Base-by-base conservation (phyloP, 208 protist genomes). In the Acanthamoeba castellanii region DNA sequence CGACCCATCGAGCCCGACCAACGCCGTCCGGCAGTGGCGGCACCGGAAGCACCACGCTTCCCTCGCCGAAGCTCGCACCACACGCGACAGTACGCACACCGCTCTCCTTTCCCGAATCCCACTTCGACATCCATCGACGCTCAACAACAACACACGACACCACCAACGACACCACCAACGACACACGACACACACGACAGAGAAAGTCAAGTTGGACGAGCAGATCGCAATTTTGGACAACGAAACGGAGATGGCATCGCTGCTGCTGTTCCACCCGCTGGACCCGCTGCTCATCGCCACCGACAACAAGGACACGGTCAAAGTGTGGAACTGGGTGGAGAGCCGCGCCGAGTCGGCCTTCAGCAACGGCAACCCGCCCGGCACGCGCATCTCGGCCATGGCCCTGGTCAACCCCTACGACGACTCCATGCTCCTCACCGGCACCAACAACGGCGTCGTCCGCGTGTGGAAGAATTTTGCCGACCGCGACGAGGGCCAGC, bases 361-460 rank as follows among this genome's bases (percentile, higher is more conserved):
- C 37, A 66, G 59, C 59, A 97, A 96, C 82, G 32, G 70, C 20
- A 97, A 97, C 90, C 78, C 85, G 18, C 22, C 84, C 0, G 78
- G 68, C 42, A 95, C 93, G 7, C 88, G 92, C n/a, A 95, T 97
- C 20, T 96, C 95, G 3, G 61, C 81, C 6, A 42, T 97, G 32
- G 87, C 87, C 11, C 68, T 97, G 3, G 20, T 97, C 45, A 97
- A 98, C 82, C 96, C 97, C n/a, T 74, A 95, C 27, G 94, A 98
- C 37, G 32, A 91, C n/a, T 27, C 74, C 32, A 89, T 97, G 55
- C 61, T 97, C 14, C 22, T 97, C 2, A 78, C 90, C 18, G 88
- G 30, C n/a, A 94, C 93, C 22, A 95, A 97, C 78, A 96, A 98
- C 74, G 97, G 97, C 64, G 96, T 97, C 0, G 90, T 98, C 22